Percentiles rank a stretch among this genome's conserved stretches.
These are phyloP conservation scores for Antitrichia curtipendula DNA, from an alignment of 225 moss, liverwort and hornwort genomes.

Conservation along the genomic window DNA sequence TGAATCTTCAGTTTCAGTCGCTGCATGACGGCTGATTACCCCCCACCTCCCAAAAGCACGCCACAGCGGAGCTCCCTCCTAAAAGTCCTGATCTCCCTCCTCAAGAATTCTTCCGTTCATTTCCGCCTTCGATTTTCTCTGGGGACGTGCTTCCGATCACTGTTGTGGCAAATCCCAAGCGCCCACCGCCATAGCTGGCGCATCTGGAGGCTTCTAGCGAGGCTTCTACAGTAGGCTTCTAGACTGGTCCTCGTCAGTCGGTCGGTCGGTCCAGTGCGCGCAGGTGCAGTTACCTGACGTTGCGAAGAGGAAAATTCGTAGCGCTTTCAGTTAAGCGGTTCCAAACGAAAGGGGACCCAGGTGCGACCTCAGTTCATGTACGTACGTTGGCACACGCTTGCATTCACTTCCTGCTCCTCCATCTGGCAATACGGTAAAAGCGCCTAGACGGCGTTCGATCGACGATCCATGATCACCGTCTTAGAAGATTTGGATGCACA, in stretches of 20 bases:
- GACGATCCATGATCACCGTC: too few relatives aligned
- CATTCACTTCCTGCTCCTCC: background rate
- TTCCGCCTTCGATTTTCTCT: background rate
- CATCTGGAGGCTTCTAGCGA: background rate
- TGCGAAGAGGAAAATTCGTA: too few relatives aligned
- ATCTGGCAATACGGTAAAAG: background rate
- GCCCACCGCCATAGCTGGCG: background rate
- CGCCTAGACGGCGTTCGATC: too few relatives aligned
- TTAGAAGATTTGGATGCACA: background rate
- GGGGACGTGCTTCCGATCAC: background rate
- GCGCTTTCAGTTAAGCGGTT: background rate
- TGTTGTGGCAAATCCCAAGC: background rate
- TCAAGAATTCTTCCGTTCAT: background rate
- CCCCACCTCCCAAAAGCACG: background rate
- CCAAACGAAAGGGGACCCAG: background rate
- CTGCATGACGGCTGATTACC: background rate
- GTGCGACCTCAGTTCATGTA: background rate
- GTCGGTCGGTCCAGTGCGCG: background rate
- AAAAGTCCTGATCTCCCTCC: too few relatives aligned
- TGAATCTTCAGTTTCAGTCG: background rate
- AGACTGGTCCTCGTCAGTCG: background rate
- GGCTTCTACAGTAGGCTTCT: too few relatives aligned
- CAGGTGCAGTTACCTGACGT: background rate
- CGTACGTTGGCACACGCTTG: background rate
- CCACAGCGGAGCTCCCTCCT: background rate